Evolutionary conservation across 177 flowering plant genomes (phyloP).

Genomic region (Telopea speciosissima): DNA sequence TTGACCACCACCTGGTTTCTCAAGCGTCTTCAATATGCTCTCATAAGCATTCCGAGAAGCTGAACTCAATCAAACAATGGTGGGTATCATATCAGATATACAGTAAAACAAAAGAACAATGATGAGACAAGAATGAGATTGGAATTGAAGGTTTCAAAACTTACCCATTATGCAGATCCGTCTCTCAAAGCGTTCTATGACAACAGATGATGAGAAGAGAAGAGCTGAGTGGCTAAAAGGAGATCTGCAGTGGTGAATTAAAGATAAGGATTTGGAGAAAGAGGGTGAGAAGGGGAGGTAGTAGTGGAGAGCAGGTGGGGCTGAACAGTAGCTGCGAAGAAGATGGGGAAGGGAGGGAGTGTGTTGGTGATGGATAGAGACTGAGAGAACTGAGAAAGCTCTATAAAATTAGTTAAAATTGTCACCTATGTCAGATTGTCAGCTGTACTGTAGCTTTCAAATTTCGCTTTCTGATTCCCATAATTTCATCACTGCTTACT

Average conservation of each 20-base stretch:
- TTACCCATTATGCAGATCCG: conserved; percentile 22
- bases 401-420: too few species aligned
- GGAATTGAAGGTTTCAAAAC: neutral
- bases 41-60: conserved; percentile 69
- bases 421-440: too few species aligned
- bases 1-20: conserved; percentile 89
- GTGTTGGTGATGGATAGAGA: neutral
- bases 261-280: conserved; percentile 3
- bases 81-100: neutral
- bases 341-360: neutral
- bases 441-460: too few species aligned
- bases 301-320: neutral
- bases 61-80: conserved; percentile 18
- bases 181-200: conserved; percentile 11
- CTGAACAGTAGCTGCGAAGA: neutral
- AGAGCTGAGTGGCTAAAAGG: conserved; percentile 11
- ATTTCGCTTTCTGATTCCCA: too few species aligned
- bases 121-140: neutral
- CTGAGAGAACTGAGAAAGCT: neutral
- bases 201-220: conserved; percentile 13
- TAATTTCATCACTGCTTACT: too few species aligned
- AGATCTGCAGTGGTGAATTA: conserved; percentile 6
- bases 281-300: neutral
- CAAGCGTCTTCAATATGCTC: conserved; percentile 59
- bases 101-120: neutral